Evolutionary conservation across 208 protist species (phyloP).

Genomic region (Naegleria fowleri): DNA sequence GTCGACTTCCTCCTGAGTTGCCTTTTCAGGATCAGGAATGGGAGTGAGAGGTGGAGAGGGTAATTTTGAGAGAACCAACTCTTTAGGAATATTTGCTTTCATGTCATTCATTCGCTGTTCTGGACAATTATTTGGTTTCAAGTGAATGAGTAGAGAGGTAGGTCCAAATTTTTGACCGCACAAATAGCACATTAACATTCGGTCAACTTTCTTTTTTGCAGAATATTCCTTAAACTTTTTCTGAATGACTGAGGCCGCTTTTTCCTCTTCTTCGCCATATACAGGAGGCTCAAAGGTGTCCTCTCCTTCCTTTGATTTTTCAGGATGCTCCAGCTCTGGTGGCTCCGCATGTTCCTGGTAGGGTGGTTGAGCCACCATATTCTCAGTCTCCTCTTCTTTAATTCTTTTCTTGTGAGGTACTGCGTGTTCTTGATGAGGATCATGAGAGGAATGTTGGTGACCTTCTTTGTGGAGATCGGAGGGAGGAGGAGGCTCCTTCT

Average conservation of each 20-base stretch:
- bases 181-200: slow-evolving; percentile 58
- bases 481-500: too few relatives aligned
- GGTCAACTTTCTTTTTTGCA: background rate
- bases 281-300: background rate
- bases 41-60: background rate
- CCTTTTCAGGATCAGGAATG: background rate
- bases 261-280: background rate
- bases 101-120: background rate
- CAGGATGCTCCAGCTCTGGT: background rate
- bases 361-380: too few relatives aligned
- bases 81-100: background rate
- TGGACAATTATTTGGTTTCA: slow-evolving; percentile 60
- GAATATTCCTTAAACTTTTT: background rate
- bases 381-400: too few relatives aligned
- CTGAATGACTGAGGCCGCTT: background rate
- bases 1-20: background rate
- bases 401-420: too few relatives aligned
- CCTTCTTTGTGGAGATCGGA: too few relatives aligned
- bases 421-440: too few relatives aligned
- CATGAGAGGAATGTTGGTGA: too few relatives aligned
- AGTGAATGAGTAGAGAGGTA: slow-evolving; percentile 72
- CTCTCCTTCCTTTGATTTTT: background rate
- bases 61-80: background rate
- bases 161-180: slow-evolving; percentile 76
- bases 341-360: too few relatives aligned